These are phyloP conservation scores for Huntiella decipiens DNA, from an alignment of 2,329 filamentous ascomycete genomes.

Conservation along the genomic window DNA sequence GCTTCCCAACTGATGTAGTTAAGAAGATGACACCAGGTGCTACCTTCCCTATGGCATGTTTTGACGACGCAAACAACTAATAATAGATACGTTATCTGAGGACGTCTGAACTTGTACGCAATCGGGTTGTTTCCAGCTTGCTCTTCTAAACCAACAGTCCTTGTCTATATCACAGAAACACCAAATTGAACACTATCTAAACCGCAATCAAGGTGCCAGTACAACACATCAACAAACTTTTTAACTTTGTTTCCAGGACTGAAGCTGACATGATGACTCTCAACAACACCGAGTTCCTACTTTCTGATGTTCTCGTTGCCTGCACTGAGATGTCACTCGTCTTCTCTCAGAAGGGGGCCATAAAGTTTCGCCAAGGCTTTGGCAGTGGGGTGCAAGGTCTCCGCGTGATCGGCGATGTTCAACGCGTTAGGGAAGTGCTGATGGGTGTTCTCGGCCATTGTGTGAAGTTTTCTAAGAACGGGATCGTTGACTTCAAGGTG, in stretches of 20 bases:
- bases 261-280: slow-evolving; percentile 63
- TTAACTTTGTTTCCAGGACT: slow-evolving; percentile 75
- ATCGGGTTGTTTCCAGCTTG: slow-evolving; percentile 63
- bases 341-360: slow-evolving; percentile 59
- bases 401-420: slow-evolving; percentile 71
- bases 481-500: slow-evolving; percentile 48
- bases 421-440: slow-evolving; percentile 65
- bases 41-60: not conserved
- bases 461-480: slow-evolving; percentile 55
- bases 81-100: slow-evolving; percentile 44
- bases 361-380: slow-evolving; percentile 51
- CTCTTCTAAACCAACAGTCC: slow-evolving; percentile 48
- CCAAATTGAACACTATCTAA: slow-evolving; percentile 60
- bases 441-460: slow-evolving; percentile 62
- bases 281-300: slow-evolving; percentile 62
- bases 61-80: slow-evolving; percentile 4
- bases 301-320: slow-evolving; percentile 55
- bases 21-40: not conserved
- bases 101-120: slow-evolving; percentile 63
- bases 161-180: slow-evolving; percentile 54
- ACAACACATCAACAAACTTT: slow-evolving; percentile 78
- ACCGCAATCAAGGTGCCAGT: slow-evolving; percentile 62
- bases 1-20: slow-evolving; percentile 49
- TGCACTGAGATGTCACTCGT: slow-evolving; percentile 78
- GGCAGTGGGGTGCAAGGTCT: slow-evolving; percentile 37